phyloP scores from a whole-genome alignment of 139 green algal species.

The Limnomonas spitsbergensis region DNA sequence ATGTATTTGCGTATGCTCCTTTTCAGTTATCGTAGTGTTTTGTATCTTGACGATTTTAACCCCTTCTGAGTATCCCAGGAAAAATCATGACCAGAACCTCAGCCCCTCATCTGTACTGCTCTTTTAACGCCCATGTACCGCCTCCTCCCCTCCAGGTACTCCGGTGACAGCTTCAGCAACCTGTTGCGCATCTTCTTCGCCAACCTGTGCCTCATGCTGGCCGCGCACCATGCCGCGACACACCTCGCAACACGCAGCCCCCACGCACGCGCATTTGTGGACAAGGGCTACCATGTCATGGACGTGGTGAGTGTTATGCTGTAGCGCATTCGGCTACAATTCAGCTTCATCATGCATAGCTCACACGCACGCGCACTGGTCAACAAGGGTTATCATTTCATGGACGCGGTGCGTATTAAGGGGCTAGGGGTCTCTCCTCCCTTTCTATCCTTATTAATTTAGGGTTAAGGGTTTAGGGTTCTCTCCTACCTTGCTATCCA shows the following conservation, averaged over 20 bases:
- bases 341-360: not conserved
- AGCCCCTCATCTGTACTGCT: not conserved
- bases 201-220: slow-evolving; percentile 32
- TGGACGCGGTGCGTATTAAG: not conserved
- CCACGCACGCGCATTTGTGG: slow-evolving; percentile 24
- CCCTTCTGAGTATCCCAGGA: too few relatives aligned
- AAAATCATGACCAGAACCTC: too few relatives aligned
- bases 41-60: too few relatives aligned
- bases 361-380: slow-evolving; percentile 22
- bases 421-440: too few relatives aligned
- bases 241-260: slow-evolving; percentile 11
- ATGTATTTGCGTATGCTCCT: too few relatives aligned
- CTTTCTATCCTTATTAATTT: too few relatives aligned
- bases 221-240: slow-evolving; percentile 9
- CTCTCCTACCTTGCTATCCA: too few relatives aligned
- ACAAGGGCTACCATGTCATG: slow-evolving; percentile 4
- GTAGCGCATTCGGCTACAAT: too few relatives aligned
- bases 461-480: too few relatives aligned
- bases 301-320: slow-evolving; percentile 7
- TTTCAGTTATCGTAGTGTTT: too few relatives aligned
- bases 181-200: slow-evolving; percentile 37
- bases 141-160: slow-evolving; percentile 8
- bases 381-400: slow-evolving; percentile 8
- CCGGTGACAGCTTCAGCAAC: slow-evolving; percentile 24
- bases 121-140: too few relatives aligned